phyloP scores from a whole-genome alignment of 208 protist genomes.

The Acanthamoeba divionensis region DNA sequence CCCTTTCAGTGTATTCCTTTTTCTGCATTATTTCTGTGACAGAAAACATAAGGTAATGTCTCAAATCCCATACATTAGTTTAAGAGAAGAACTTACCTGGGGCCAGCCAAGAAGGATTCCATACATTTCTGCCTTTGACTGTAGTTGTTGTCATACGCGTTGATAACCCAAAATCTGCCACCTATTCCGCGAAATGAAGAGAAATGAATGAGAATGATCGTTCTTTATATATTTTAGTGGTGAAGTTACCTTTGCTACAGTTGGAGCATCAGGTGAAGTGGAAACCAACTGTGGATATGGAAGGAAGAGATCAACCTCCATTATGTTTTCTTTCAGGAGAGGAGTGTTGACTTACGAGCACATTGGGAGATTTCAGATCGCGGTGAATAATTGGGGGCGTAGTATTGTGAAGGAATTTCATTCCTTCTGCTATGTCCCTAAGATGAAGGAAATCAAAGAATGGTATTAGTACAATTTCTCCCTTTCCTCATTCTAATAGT shows the following conservation, averaged over 20 bases:
- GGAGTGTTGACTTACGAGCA: constrained; percentile 23
- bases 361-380: constrained; percentile 57
- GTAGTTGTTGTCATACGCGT: constrained; percentile 33
- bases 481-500: too few relatives aligned
- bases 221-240: background rate
- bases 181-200: background rate
- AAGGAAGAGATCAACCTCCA: background rate
- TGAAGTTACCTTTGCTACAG: background rate
- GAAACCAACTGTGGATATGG: constrained; percentile 9
- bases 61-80: background rate
- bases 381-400: constrained; percentile 55
- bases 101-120: constrained; percentile 48
- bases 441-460: too few relatives aligned
- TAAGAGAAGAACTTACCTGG: background rate
- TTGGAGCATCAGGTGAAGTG: background rate
- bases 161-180: constrained; percentile 43
- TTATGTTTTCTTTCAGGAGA: background rate
- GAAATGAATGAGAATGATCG: background rate
- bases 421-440: constrained; percentile 53
- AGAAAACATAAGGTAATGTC: background rate
- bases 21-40: constrained; percentile 39
- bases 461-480: too few relatives aligned
- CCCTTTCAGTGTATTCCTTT: constrained; percentile 48
- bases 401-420: constrained; percentile 56
- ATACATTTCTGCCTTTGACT: constrained; percentile 44